Evolutionary conservation across 345 rosid species (phyloP), one percentile per base, ranked within the genome.

Genomic region (Adansonia digitata): DNA sequence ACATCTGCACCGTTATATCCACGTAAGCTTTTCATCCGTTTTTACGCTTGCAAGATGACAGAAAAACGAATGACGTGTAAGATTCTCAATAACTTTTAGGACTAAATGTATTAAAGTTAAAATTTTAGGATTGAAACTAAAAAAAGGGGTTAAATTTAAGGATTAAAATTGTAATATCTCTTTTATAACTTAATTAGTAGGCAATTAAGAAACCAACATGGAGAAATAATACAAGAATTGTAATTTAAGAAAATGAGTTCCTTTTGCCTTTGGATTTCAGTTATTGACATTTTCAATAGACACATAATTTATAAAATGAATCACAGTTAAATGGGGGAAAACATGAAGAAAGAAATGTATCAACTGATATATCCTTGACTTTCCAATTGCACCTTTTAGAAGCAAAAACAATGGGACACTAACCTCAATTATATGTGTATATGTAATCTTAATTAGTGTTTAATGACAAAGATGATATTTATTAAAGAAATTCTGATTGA

Each of bases 101-200:
- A 31, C 34, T 31, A 31, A 31, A 31, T 31, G 34, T 1, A 31
- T 31, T n/a, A 52, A 52, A 20, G 24, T 52, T 20, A 8, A 52
- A n/a, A 52, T 52, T n/a, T 52, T 7, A 52, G 3, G 3, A 52
- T 15, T 7, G 26, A 52, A 52, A 52, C 7, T n/a, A n/a, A n/a
- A 7, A 20, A 52, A 52, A 7, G 24, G 10, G 20, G 2, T 1
- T 7, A 93, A 88, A n/a, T 52, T 52, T 9, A n/a, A 52, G 26
- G 26, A 52, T 52, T 52, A 8, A n/a, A 5, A n/a, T 52, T 6
- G 57, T 2, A 52, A 52, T 52, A 52, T 7, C 26, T 20, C 27
- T 52, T 20, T 2, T 43, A 10, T 51, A 20, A n/a, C n/a, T 52
- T 52, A 52, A 20, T 52, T 52, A 20, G 2, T 20, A 52, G n/a